Evolutionary conservation across 257 asterid genomes (phyloP), one percentile per base, ranked within the genome.

Genomic region (Solanum gandarillasii): DNA sequence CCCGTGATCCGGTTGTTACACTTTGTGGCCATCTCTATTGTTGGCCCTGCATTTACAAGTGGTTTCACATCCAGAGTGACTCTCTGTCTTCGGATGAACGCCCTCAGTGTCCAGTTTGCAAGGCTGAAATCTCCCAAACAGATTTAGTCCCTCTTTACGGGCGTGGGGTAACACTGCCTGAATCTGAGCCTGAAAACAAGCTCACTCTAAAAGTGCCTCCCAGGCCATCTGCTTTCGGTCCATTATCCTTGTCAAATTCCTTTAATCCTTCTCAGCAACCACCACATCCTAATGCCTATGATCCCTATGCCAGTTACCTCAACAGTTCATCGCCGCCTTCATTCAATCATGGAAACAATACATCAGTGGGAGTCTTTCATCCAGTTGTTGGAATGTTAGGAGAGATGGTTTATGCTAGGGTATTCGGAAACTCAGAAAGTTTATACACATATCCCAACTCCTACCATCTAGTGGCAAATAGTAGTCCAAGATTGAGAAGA

Each of bases 41-140:
- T 46, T 96, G 98, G 98, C 98, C 98, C 4, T 95, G 98, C 91
- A 96, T 96, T 92, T 96, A 95, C 93, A 92, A 94, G 76, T 95
- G 98, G 98, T 78, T 95, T 81, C 91, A 92, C 14, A 90, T 92
- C 3, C 96, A 94, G 86, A 88, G 46, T 4, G 62, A 89, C 16
- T 91, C 94, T 67, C 88, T 87, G 14, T 68, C 93, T 46, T 36
- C 95, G 2, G 88, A 91, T 9, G 91, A 91, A 52, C 88, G 25
- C 29, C 92, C 94, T 27, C 91, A 91, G 8, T 96, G 98, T 89
- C 98, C 98, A 1, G 91, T 96, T 88, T 96, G 98, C 98, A 94
- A 96, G 94, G 92, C 98, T 8, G 94, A 93, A 89, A 92, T 96
- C 71, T 94, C 98, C 9, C 92, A 87, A 9, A 92, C 90, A 88